Percentiles rank a stretch among this genome's conserved stretches.
Conservation (phyloP, 2,329 filamentous ascomycete species). For the Botrytis byssoidea region DNA sequence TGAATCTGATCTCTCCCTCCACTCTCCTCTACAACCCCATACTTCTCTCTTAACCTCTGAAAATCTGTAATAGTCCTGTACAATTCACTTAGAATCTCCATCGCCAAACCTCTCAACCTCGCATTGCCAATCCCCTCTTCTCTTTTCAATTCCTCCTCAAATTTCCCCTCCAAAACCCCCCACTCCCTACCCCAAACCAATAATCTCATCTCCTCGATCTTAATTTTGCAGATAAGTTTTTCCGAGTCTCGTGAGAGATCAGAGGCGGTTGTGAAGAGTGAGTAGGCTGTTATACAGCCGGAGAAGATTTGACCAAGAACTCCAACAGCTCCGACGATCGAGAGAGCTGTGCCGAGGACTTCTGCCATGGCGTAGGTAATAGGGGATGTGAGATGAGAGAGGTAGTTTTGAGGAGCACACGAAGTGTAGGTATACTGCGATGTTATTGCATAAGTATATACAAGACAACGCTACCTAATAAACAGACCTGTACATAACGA, state of each 20-base stretch:
- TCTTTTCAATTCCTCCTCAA: constrained; percentile 45
- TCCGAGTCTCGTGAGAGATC: constrained; percentile 47
- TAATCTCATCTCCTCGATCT: constrained; percentile 51
- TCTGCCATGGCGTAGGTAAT: constrained; percentile 40
- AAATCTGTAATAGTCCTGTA: constrained; percentile 48
- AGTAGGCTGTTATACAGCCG: constrained; percentile 48
- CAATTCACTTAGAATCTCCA: constrained; percentile 46
- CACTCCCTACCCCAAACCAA: constrained; percentile 50
- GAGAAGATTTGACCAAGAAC: constrained; percentile 49
- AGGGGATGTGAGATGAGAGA: neutral
- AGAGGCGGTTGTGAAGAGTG: constrained; percentile 45
- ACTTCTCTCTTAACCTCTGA: constrained; percentile 44
- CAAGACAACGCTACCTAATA: neutral
- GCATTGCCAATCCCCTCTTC: constrained; percentile 40
- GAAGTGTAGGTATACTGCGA: neutral
- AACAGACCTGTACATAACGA: neutral
- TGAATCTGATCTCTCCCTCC: constrained; percentile 18
- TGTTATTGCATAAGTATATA: neutral
- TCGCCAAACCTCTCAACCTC: constrained; percentile 42
- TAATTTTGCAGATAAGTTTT: constrained; percentile 48
- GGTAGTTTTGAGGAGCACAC: neutral
- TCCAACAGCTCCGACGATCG: constrained; percentile 46
- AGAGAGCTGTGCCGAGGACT: constrained; percentile 45
- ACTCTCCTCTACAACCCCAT: constrained; percentile 43
- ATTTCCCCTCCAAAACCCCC: constrained; percentile 47